phyloP scores from a whole-genome alignment of 306 rosid species.

The Carpinus fangiana region DNA sequence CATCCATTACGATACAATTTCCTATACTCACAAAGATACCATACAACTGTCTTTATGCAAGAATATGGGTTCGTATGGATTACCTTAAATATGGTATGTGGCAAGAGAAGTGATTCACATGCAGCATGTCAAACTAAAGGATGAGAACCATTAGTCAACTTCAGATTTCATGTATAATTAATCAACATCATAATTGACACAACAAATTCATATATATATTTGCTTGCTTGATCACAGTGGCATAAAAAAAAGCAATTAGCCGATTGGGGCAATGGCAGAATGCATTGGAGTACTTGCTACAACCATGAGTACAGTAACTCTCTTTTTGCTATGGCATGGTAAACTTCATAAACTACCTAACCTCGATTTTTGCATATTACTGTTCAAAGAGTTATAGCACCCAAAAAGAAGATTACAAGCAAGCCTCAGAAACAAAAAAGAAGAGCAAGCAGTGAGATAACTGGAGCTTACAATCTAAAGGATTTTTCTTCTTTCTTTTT shows the following conservation, averaged over 20 bases:
- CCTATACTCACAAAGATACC: neutral
- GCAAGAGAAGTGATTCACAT: neutral
- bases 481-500: no score
- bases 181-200: neutral
- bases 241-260: neutral
- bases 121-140: conserved; percentile 7
- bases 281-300: neutral
- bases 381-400: neutral
- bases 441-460: neutral
- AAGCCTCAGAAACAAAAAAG: neutral
- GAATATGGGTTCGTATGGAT: neutral
- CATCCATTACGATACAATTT: neutral
- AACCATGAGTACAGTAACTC: neutral
- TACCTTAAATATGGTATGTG: neutral
- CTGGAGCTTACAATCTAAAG: neutral
- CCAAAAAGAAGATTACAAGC: neutral
- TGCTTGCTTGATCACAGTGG: neutral
- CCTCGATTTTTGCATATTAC: neutral
- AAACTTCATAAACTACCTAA: neutral
- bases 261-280: neutral
- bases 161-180: neutral
- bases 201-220: neutral
- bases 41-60: neutral
- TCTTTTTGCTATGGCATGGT: conserved; percentile 2
- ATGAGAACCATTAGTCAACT: neutral